Percentiles rank a stretch among this genome's conserved stretches.
These are phyloP conservation scores for Candida chilensis DNA, from an alignment of 805 yeast genomes.

Conservation along the genomic window DNA sequence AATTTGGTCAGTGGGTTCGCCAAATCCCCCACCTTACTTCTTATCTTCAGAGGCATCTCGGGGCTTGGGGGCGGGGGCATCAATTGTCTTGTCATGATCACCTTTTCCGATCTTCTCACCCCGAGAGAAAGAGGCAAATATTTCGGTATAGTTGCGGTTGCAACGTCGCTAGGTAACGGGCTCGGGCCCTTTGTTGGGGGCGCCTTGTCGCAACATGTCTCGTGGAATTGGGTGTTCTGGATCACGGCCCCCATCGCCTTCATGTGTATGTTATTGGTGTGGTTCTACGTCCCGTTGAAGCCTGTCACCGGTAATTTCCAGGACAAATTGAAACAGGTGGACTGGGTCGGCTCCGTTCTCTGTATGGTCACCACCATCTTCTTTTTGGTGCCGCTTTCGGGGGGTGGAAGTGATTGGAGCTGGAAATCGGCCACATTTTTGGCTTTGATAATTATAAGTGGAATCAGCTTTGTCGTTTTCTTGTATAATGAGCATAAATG, in stretches of 20 bases:
- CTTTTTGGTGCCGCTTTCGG: conserved; percentile 25
- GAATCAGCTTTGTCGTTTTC: conserved; percentile 11
- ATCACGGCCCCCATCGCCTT: too few relatives aligned
- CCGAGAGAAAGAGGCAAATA: conserved; percentile 42
- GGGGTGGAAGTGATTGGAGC: conserved; percentile 11
- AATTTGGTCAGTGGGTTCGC: conserved; percentile 31
- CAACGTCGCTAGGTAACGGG: conserved; percentile 32
- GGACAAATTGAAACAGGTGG: too few relatives aligned
- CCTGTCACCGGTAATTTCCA: too few relatives aligned
- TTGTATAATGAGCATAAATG: conserved; percentile 16
- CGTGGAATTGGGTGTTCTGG: conserved; percentile 41
- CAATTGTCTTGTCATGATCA: conserved; percentile 38
- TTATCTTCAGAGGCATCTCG: conserved; percentile 42
- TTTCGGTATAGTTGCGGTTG: conserved; percentile 34
- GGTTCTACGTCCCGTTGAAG: too few relatives aligned
- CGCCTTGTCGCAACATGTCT: conserved; percentile 20
- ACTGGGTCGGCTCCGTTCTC: too few relatives aligned
- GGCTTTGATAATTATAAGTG: conserved; percentile 9
- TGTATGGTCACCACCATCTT: too few relatives aligned
- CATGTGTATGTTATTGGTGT: too few relatives aligned
- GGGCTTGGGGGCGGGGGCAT: conserved; percentile 56
- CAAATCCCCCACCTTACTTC: conserved; percentile 30
- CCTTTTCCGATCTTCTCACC: conserved; percentile 48
- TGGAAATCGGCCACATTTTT: conserved; percentile 8
- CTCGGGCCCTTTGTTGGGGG: conserved; percentile 39